Base-by-base conservation (phyloP, 176 grass and related monocot species). In the Rhipidocladum racemiflorum region DNA sequence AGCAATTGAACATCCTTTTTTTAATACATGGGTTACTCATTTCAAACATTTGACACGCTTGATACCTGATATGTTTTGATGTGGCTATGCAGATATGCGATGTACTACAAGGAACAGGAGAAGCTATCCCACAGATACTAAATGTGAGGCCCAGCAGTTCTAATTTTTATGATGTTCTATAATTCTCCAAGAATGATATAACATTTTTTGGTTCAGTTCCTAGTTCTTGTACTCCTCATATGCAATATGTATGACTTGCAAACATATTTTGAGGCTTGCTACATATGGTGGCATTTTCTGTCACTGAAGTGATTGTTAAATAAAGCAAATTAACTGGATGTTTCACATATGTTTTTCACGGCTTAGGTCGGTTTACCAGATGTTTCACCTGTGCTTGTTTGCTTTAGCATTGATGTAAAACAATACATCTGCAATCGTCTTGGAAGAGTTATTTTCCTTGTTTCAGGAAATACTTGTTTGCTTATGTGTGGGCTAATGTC, bases 41-140 rank as follows among this genome's bases (percentile, higher is more conserved):
- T 20, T 10, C n/a, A 63, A 63, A 67, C n/a, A 57, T 65, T 65
- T 44, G 7, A 65, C 43, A 43, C 64, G 24, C 40, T 53, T 85
- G 29, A 36, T 80, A 20, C 40, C 56, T 87, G 24, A 11, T 68
- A 27, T 21, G 5, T 39, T 84, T 56, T 86, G 24, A 67, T 84
- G 35, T 84, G 18, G 32, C 17, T 32, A 60, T 85, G 61, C 83
- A 99, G 97, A 7, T 99, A 99, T 61, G 97, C 87, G 0, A 90
- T 90, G 87, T 92, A 88, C 74, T 99, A 95, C 72, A 76, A 85
- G 89, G 97, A 99, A 76, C 87, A 91, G 87, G 97, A 99, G 85
- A 99, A 99, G 83, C 72, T 95, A 35, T 78, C 81, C 65, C 97
- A 96, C 70, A 94, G 97, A 76, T 99, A 81, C 87, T 99, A 48